A percentile compares a stretch with the other conserved stretches of the same genome.
Evolutionary conservation across 768 basidiomycete genomes (phyloP).

Genomic region (Suillus clintonianus): DNA sequence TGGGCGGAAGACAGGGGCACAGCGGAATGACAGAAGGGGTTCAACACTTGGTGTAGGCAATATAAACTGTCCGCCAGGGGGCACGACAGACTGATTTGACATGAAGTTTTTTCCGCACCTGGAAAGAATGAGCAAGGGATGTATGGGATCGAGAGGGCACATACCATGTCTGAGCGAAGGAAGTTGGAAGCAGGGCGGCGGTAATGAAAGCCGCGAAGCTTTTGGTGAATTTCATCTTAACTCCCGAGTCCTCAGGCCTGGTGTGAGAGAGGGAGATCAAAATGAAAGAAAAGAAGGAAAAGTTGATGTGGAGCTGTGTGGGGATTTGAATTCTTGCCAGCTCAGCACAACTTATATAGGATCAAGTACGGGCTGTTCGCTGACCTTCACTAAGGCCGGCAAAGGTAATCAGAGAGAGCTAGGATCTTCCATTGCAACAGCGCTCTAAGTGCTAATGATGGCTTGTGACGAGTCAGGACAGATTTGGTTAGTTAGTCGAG

Average conservation of each 20-base stretch:
- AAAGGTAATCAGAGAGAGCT: background rate
- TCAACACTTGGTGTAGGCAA: slow-evolving; percentile 32
- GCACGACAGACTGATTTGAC: slow-evolving; percentile 39
- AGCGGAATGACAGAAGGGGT: slow-evolving; percentile 48
- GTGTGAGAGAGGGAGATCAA: background rate
- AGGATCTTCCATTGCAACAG: background rate
- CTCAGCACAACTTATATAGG: background rate
- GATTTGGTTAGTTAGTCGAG: background rate
- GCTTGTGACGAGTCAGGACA: background rate
- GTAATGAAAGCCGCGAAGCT: slow-evolving; percentile 13
- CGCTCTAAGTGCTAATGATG: background rate
- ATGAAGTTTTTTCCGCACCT: slow-evolving; percentile 58
- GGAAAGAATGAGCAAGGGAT: background rate
- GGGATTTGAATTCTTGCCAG: background rate
- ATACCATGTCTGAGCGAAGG: slow-evolving; percentile 28
- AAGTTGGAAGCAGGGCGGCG: slow-evolving; percentile 7
- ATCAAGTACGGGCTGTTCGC: background rate
- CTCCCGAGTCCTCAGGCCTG: too few species aligned
- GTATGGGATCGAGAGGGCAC: background rate
- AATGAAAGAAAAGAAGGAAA: background rate
- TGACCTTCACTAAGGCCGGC: background rate
- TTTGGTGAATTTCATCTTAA: slow-evolving; percentile 18
- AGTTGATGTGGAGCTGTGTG: background rate
- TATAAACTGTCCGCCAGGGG: slow-evolving; percentile 49
- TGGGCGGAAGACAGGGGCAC: slow-evolving; percentile 47